Percentiles rank a stretch among this genome's conserved stretches.
Evolutionary conservation across 2,329 filamentous ascomycete genomes (phyloP).

Genomic region (Pyrenophora tritici-repentis): DNA sequence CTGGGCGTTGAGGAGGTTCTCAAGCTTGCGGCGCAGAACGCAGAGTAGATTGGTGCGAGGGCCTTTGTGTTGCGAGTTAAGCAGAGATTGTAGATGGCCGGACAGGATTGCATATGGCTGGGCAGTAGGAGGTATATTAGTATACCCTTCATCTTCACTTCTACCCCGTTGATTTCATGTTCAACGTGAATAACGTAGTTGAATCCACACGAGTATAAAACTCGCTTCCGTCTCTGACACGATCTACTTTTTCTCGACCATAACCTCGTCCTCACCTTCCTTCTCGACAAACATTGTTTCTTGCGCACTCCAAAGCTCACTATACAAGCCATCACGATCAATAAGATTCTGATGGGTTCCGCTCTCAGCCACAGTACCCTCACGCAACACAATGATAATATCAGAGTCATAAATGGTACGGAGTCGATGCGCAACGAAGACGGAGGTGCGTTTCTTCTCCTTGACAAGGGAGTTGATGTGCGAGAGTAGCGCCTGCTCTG

Average conservation of each 20-base stretch:
- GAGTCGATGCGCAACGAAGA: slow-evolving; percentile 91
- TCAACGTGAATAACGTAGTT: too few relatives aligned
- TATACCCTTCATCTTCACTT: too few relatives aligned
- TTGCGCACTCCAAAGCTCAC: slow-evolving; percentile 79
- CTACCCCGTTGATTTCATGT: too few relatives aligned
- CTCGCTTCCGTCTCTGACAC: too few relatives aligned
- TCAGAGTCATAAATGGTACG: slow-evolving; percentile 92
- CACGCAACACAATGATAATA: slow-evolving; percentile 86
- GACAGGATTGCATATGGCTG: too few relatives aligned
- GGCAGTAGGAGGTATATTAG: too few relatives aligned
- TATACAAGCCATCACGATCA: slow-evolving; percentile 78
- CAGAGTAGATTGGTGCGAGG: slow-evolving; percentile 48
- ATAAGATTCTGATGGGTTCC: slow-evolving; percentile 87
- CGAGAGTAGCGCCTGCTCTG: slow-evolving; percentile 84
- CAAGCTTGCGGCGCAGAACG: slow-evolving; percentile 70
- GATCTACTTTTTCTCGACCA: background rate
- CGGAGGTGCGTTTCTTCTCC: slow-evolving; percentile 86
- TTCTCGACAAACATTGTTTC: slow-evolving; percentile 42
- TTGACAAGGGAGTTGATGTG: slow-evolving; percentile 93
- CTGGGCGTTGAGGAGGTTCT: slow-evolving; percentile 80
- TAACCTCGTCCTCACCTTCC: slow-evolving; percentile 8
- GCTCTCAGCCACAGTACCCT: slow-evolving; percentile 82
- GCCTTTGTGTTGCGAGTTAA: background rate
- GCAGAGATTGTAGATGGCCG: too few relatives aligned
- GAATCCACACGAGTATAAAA: too few relatives aligned